Base-by-base conservation (phyloP, 129 eudicot species). In the Heracleum sosnowskyi region DNA sequence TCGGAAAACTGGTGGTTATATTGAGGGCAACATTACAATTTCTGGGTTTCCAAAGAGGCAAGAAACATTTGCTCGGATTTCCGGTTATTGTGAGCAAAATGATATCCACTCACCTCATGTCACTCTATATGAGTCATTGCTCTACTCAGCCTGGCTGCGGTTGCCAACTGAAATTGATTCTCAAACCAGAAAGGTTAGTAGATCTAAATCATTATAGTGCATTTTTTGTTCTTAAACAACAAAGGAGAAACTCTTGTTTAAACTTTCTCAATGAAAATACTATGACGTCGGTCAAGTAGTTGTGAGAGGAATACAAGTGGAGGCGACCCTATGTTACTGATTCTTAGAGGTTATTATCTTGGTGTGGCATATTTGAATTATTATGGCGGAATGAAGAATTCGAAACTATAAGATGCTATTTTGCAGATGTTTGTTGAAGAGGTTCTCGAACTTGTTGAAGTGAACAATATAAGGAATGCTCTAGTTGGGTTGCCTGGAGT, bases 41-140 rank as follows among this genome's bases (percentile, higher is more conserved):
- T 83, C 82, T 11, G 86, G 86, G 12, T 83, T 78, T 36, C 86
- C 82, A 11, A 83, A 83, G 53, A 83, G 75, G 72, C 86, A 83
- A 68, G 86, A 83, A 79, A 83, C 86, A 0, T 83, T 83, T 75
- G 86, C 86, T 49, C 79, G 86, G 41, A 79, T 83, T 63, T 74
- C 86, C 31, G 86, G 86, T 22, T 77, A 77, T 24, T 77, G 79
- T 28, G 79, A 77, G 53, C 80, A 77, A 22, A 77, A 77, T 62
- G 86, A 83, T 36, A 83, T 83, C 51, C 86, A 83, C 63, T 83
- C 86, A 63, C 86, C 86, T 31, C 76, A 83, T 79, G 77, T 83
- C 53, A 83, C 86, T 16, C 70, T 83, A 40, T 63, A 83, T 37
- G 86, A 83, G 42, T 79, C 86, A 11, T 28, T 83, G 73, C 62